phyloP scores from a whole-genome alignment of 148 eudicot genomes.

The Cornus kousa region DNA sequence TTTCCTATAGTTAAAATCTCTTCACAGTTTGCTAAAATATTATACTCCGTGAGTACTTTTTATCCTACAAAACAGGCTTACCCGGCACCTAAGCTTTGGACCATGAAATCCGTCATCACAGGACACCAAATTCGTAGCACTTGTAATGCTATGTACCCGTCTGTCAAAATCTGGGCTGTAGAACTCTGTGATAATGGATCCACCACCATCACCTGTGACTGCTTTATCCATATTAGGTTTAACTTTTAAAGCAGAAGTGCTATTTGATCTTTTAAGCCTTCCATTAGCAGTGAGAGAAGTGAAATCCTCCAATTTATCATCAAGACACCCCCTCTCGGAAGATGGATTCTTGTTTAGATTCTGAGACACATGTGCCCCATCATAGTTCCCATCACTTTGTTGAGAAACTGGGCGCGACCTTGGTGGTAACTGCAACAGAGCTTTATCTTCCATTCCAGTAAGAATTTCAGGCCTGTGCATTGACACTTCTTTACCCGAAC shows the following conservation, averaged over 20 bases:
- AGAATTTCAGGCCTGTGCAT: conserved; percentile 17
- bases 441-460: conserved; percentile 27
- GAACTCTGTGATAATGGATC: conserved; percentile 66
- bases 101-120: conserved; percentile 52
- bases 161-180: conserved; percentile 54
- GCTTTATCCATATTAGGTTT: conserved; percentile 35
- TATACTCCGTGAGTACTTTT: not conserved
- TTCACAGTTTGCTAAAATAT: not conserved
- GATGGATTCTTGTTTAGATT: conserved; percentile 24
- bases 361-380: conserved; percentile 19
- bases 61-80: conserved; percentile 21
- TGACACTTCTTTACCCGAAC: conserved; percentile 22
- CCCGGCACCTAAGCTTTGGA: conserved; percentile 88
- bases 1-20: not conserved
- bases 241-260: conserved; percentile 68
- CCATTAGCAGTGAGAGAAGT: conserved; percentile 29
- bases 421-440: conserved; percentile 24
- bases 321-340: conserved; percentile 22
- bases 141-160: conserved; percentile 25
- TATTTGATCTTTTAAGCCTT: conserved; percentile 71
- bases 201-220: conserved; percentile 36
- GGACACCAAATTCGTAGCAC: conserved; percentile 43
- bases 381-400: conserved; percentile 25
- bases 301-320: conserved; percentile 25
- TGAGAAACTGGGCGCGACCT: conserved; percentile 31